These are phyloP conservation scores for Stylosanthes scabra DNA, from an alignment of 331 rosid genomes.

Conservation along the genomic window DNA sequence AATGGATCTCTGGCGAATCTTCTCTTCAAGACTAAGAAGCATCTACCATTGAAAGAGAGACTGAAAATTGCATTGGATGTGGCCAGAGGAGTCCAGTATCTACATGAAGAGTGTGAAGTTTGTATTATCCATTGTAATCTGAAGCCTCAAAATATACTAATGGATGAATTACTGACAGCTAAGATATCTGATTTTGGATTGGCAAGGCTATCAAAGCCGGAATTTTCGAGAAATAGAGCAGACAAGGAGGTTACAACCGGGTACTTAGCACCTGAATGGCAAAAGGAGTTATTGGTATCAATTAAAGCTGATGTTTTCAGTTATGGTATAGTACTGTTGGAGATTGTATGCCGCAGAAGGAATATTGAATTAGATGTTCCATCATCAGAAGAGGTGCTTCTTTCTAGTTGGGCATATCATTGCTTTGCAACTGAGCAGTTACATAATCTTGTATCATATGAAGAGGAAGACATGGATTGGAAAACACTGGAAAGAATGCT, in stretches of 20 bases:
- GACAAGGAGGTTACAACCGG: constrained; percentile 35
- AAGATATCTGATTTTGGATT: constrained; percentile 64
- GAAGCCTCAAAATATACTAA: constrained; percentile 58
- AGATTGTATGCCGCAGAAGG: constrained; percentile 49
- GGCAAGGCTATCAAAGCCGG: constrained; percentile 46
- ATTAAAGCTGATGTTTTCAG: constrained; percentile 54
- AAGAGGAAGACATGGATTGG: constrained; percentile 40
- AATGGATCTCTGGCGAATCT: constrained; percentile 58
- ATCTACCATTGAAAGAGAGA: constrained; percentile 41
- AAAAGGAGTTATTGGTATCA: constrained; percentile 35
- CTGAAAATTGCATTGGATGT: constrained; percentile 43
- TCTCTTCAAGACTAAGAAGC: constrained; percentile 29
- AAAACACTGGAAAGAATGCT: constrained; percentile 51
- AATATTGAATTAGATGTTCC: constrained; percentile 40
- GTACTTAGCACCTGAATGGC: constrained; percentile 63
- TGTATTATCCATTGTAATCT: constrained; percentile 59
- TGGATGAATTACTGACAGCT: constrained; percentile 49
- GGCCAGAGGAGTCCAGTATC: constrained; percentile 57
- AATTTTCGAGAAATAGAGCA: constrained; percentile 24
- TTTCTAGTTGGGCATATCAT: constrained; percentile 45
- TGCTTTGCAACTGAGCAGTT: constrained; percentile 35
- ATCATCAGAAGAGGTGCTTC: constrained; percentile 37
- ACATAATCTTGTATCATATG: constrained; percentile 23
- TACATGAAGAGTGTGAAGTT: constrained; percentile 63
- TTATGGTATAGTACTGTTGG: constrained; percentile 54